These are phyloP conservation scores for Lipomyces mesembrius DNA, from an alignment of 805 yeast genomes.

Conservation along the genomic window DNA sequence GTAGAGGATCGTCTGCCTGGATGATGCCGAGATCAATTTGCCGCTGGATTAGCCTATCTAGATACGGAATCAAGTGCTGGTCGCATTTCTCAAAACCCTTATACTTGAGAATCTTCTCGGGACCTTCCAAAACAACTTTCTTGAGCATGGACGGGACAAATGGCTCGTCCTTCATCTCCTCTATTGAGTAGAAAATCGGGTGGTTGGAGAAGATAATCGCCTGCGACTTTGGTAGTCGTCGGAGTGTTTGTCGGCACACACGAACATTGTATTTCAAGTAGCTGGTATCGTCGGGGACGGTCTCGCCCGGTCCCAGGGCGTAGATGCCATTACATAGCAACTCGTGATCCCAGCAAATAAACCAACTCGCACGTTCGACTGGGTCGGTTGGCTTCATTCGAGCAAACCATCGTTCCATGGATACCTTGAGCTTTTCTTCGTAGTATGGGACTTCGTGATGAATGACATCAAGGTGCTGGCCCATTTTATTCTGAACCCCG, in stretches of 20 bases:
- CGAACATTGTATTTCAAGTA: constrained; percentile 66
- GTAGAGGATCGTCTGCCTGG: constrained; percentile 58
- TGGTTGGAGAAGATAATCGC: constrained; percentile 78
- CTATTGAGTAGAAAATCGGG: constrained; percentile 72
- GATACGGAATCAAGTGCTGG: constrained; percentile 62
- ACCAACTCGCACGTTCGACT: constrained; percentile 78
- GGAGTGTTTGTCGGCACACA: constrained; percentile 72
- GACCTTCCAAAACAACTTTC: constrained; percentile 68
- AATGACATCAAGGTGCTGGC: constrained; percentile 64
- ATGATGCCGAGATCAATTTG: constrained; percentile 64
- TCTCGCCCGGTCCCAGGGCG: constrained; percentile 53
- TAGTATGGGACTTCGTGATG: constrained; percentile 75
- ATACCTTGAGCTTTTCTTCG: constrained; percentile 62
- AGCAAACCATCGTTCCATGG: constrained; percentile 76
- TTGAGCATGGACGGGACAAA: constrained; percentile 65
- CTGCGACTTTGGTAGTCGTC: constrained; percentile 65
- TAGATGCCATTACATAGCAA: constrained; percentile 61
- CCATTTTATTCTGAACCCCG: constrained; percentile 63
- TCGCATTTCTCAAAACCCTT: constrained; percentile 63
- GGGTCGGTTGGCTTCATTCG: constrained; percentile 64
- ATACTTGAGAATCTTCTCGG: constrained; percentile 66
- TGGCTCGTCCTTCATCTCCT: constrained; percentile 81
- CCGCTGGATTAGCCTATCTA: constrained; percentile 60
- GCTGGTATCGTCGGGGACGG: constrained; percentile 51
- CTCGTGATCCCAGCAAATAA: constrained; percentile 73